phyloP scores from a whole-genome alignment of 257 asterid species.

The Solanum acaule region DNA sequence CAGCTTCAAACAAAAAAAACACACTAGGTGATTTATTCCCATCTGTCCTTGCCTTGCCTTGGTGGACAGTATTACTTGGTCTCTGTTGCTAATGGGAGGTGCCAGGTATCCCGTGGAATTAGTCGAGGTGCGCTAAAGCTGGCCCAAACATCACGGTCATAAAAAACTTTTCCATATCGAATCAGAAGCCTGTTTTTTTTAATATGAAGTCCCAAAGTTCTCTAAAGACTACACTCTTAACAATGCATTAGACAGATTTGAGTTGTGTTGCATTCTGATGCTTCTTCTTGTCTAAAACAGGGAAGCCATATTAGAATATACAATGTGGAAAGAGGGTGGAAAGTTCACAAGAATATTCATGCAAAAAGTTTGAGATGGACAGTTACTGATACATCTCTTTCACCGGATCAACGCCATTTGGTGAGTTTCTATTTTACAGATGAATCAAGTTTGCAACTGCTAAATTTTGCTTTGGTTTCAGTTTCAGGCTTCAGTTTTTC shows the following conservation, averaged over 20 bases:
- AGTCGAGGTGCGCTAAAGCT: background rate
- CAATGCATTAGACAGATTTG: background rate
- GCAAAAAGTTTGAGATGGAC: slow-evolving; percentile 92
- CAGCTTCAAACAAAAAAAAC: background rate
- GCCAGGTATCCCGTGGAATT: background rate
- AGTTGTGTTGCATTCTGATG: background rate
- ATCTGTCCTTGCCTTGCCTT: background rate
- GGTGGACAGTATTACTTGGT: background rate
- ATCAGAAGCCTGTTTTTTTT: background rate
- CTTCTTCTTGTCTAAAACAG: slow-evolving; percentile 22
- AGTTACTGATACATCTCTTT: slow-evolving; percentile 74
- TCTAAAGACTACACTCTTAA: background rate
- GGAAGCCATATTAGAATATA: slow-evolving; percentile 84
- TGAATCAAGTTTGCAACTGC: background rate
- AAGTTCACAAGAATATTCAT: slow-evolving; percentile 62
- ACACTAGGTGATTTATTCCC: background rate
- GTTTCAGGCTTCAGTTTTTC: background rate
- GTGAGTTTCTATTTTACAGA: slow-evolving; percentile 32
- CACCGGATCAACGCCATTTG: slow-evolving; percentile 64
- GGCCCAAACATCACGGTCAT: background rate
- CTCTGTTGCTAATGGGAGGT: background rate
- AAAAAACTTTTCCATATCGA: background rate
- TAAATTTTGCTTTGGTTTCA: background rate
- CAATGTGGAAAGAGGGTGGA: slow-evolving; percentile 81
- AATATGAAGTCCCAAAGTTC: background rate